Conservation (phyloP, 2,329 filamentous ascomycete species). For the Penicillium sp. region DNA sequence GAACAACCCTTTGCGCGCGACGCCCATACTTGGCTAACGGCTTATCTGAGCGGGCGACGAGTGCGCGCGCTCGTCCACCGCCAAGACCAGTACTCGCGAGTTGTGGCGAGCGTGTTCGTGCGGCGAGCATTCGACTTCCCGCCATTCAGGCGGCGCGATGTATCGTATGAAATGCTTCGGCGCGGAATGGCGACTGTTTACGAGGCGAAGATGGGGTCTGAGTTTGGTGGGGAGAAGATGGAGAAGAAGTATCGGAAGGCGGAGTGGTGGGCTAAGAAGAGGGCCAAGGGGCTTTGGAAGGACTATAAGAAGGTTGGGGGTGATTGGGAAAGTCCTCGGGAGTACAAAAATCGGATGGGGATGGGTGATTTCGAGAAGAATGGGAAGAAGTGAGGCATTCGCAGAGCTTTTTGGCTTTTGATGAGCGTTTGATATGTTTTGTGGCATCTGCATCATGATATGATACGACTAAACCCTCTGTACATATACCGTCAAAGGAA, state of each 20-base stretch:
- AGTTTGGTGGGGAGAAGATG: conserved; percentile 73
- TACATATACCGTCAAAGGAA: conserved; percentile 4
- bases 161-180: conserved; percentile 87
- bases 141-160: conserved; percentile 66
- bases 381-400: conserved; percentile 17
- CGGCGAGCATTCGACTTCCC: conserved; percentile 52
- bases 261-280: conserved; percentile 61
- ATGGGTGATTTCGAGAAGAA: conserved; percentile 44
- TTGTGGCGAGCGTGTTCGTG: conserved; percentile 82
- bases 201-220: conserved; percentile 84
- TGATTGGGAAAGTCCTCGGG: conserved; percentile 77
- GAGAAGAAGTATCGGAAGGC: conserved; percentile 49
- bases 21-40: conserved; percentile 76
- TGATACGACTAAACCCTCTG: conserved; percentile 9
- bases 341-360: conserved; percentile 72
- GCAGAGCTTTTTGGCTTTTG: conserved; percentile 7
- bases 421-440: conserved; percentile 1
- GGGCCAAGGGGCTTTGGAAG: conserved; percentile 74
- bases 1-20: conserved; percentile 83
- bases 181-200: conserved; percentile 85
- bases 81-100: conserved; percentile 87
- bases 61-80: conserved; percentile 83
- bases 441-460: conserved; percentile 10
- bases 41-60: conserved; percentile 68
- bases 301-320: conserved; percentile 51